Conservation (phyloP, 768 basidiomycete species). For the Chalciporus sphaerocephalus region DNA sequence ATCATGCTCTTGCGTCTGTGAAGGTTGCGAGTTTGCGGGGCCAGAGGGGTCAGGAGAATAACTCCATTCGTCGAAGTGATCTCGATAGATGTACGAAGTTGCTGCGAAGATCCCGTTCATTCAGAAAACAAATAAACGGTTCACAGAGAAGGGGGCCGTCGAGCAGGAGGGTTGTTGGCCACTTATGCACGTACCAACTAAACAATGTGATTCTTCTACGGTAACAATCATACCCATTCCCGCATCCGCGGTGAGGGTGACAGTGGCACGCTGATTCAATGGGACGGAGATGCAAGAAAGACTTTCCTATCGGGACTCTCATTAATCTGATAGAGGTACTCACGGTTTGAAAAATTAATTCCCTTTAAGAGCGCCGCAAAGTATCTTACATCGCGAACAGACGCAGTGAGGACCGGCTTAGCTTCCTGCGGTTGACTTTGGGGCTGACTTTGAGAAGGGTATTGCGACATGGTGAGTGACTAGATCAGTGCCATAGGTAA, state of each 20-base stretch:
- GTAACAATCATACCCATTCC: constrained; percentile 77
- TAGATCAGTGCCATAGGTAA: too few species aligned
- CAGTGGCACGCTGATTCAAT: constrained; percentile 59
- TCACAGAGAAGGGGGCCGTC: neutral
- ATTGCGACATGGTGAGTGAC: constrained; percentile 24
- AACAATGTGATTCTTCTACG: constrained; percentile 80
- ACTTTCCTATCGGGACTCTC: neutral
- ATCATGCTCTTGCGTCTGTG: constrained; percentile 11
- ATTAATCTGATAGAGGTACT: constrained; percentile 24
- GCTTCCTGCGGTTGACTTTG: constrained; percentile 20
- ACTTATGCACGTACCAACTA: constrained; percentile 55
- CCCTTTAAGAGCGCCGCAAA: constrained; percentile 76
- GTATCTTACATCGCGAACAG: constrained; percentile 77
- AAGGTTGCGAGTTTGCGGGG: constrained; percentile 20
- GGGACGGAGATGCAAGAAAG: constrained; percentile 6
- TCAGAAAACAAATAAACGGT: neutral
- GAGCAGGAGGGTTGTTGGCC: constrained; percentile 3
- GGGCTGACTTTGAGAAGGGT: constrained; percentile 16
- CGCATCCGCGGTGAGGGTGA: constrained; percentile 56
- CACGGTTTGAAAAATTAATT: constrained; percentile 77
- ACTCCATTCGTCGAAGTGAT: constrained; percentile 75
- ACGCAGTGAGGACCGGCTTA: constrained; percentile 53
- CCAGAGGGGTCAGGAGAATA: constrained; percentile 47
- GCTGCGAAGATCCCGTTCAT: constrained; percentile 41
- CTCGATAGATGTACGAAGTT: constrained; percentile 74